A percentile compares a stretch with the other conserved stretches of the same genome.
These are phyloP conservation scores for Pseudonitzschia delicatissima DNA, from an alignment of 108 stramenopile genomes.

Conservation along the genomic window DNA sequence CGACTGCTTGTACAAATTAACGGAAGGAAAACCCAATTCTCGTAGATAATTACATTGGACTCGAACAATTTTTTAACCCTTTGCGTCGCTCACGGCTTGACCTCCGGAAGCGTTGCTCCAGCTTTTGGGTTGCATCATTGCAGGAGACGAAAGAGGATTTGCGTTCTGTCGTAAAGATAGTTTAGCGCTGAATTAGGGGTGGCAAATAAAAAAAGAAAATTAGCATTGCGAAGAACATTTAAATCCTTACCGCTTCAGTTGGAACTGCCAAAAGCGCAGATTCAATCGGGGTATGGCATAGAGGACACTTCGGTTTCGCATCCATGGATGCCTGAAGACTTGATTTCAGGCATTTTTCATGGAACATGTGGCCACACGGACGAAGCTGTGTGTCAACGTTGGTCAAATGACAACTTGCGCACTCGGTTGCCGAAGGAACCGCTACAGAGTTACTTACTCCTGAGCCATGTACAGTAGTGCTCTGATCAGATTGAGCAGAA, in stretches of 20 bases:
- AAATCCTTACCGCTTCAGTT: conserved; percentile 50
- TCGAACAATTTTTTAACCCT: conserved; percentile 1
- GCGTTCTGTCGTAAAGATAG: background rate
- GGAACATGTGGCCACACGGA: conserved; percentile 91
- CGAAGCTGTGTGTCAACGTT: conserved; percentile 87
- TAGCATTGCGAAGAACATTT: background rate
- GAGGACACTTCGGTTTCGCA: conserved; percentile 71
- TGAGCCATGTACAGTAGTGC: background rate
- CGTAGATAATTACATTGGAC: background rate
- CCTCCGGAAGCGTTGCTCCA: conserved; percentile 6
- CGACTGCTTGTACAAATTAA: conserved; percentile 7
- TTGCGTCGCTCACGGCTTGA: conserved; percentile 8
- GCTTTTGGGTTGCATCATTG: conserved; percentile 3
- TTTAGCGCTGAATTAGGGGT: background rate
- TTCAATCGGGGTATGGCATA: conserved; percentile 71
- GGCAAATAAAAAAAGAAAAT: background rate
- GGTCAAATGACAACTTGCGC: conserved; percentile 66
- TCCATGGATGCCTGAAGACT: conserved; percentile 67
- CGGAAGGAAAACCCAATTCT: conserved; percentile 9
- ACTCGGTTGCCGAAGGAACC: conserved; percentile 75
- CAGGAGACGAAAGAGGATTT: background rate
- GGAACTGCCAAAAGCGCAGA: conserved; percentile 82
- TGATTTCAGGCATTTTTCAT: conserved; percentile 84
- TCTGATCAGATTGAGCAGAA: conserved; percentile 16
- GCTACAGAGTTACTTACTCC: conserved; percentile 49